Evolutionary conservation across 495 filamentous ascomycete genomes (phyloP).

Genomic region (Penicillium cataractarum): DNA sequence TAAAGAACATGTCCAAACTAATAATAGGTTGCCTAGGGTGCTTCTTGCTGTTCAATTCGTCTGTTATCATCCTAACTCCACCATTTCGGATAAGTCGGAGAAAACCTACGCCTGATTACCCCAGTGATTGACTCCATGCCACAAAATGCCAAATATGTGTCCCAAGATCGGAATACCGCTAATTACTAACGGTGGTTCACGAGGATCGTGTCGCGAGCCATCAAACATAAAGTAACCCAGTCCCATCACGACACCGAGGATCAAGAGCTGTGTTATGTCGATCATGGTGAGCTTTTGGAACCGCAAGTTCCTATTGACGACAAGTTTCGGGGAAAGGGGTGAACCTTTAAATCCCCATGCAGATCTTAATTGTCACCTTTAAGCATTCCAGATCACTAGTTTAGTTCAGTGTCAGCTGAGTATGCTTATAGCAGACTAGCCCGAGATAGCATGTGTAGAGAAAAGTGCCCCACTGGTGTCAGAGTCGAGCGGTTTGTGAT

Average conservation of each 20-base stretch:
- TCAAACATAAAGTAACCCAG: constrained; percentile 17
- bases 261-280: constrained; percentile 12
- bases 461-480: too few species aligned
- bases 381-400: too few species aligned
- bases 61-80: neutral
- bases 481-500: too few species aligned
- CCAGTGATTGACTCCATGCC: constrained; percentile 43
- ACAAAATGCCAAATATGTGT: constrained; percentile 45
- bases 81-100: neutral
- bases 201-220: constrained; percentile 32
- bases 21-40: constrained; percentile 41
- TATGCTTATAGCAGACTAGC: too few species aligned
- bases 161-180: constrained; percentile 47
- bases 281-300: constrained; percentile 17
- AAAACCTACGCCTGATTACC: constrained; percentile 16
- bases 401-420: too few species aligned
- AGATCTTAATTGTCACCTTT: neutral
- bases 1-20: constrained; percentile 44
- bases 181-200: constrained; percentile 48
- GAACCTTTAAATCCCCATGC: neutral
- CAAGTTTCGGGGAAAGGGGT: neutral
- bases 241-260: constrained; percentile 12
- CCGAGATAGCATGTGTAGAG: too few species aligned
- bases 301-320: neutral
- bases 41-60: constrained; percentile 20